Evolutionary conservation across 2,329 filamentous ascomycete genomes (phyloP).

Genomic region (Akanthomyces dipterigenus): DNA sequence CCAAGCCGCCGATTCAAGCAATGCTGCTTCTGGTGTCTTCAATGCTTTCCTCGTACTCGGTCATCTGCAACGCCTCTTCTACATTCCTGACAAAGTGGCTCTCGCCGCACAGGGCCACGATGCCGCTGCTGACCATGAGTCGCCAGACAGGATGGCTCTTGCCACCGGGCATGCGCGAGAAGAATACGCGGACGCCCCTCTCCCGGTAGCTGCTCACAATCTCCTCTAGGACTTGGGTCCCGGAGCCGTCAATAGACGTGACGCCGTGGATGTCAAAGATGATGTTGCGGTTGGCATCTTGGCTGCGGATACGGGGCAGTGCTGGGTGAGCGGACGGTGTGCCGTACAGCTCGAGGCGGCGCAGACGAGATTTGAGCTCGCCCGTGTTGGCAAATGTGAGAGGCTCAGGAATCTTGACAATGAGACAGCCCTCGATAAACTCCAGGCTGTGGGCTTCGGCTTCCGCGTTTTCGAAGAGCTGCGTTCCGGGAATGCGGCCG

Average conservation of each 20-base stretch:
- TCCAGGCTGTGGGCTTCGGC: slow-evolving; percentile 67
- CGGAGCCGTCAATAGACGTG: slow-evolving; percentile 86
- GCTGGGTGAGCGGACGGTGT: slow-evolving; percentile 79
- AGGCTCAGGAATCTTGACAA: slow-evolving; percentile 96
- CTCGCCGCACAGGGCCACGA: slow-evolving; percentile 72
- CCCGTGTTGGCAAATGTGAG: slow-evolving; percentile 96
- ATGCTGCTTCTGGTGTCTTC: slow-evolving; percentile 13
- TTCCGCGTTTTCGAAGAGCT: slow-evolving; percentile 80
- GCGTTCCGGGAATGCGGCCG: slow-evolving; percentile 77
- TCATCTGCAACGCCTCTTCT: slow-evolving; percentile 74
- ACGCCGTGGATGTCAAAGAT: slow-evolving; percentile 99
- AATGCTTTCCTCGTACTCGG: slow-evolving; percentile 60
- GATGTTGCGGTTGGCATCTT: slow-evolving; percentile 83
- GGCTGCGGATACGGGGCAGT: slow-evolving; percentile 66
- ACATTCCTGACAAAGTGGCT: slow-evolving; percentile 76
- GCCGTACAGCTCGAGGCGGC: slow-evolving; percentile 85
- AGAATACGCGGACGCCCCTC: slow-evolving; percentile 70
- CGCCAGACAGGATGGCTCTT: slow-evolving; percentile 55
- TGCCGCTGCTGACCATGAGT: slow-evolving; percentile 72
- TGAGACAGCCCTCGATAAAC: slow-evolving; percentile 84
- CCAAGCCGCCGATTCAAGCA: background rate
- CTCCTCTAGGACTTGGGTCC: slow-evolving; percentile 83
- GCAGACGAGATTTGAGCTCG: slow-evolving; percentile 75
- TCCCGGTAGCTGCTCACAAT: slow-evolving; percentile 79
- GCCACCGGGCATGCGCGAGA: slow-evolving; percentile 49